Base-by-base conservation (phyloP, 352 stramenopile species). In the Pythium dissimile region DNA sequence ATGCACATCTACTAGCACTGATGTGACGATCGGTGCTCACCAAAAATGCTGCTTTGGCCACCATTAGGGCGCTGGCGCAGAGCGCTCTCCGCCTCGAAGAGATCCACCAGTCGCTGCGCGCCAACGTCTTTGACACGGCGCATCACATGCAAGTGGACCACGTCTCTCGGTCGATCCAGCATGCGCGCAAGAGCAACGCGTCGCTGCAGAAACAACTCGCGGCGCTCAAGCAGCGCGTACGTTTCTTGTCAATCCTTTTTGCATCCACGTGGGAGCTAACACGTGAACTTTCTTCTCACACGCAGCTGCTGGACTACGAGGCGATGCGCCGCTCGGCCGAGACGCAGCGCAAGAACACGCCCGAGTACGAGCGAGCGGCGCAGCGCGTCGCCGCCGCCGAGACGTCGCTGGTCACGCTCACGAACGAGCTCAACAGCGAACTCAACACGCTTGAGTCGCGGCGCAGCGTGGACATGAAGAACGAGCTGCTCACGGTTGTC, bases 401-500 rank as follows among this genome's bases (percentile, higher is more conserved):
- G 28, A 60, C 72, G 6, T 68, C 73, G 16, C 64, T 92, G 15
- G 68, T 84, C 6, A 28, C 59, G 8, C 62, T 84, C 9, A 86
- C 80, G 30, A 77, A 74, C 62, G 80, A 75, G 31, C 78, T 92
- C 43, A 85, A 92, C 55, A 51, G 45, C 15, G 78, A 88, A 47
- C 69, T 92, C 49, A 84, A 74, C 42, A 73, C 71, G 3, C 67
- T 92, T 10, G 78, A 92, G 31, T 50, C 66, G 35, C 76, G 77
- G 30, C 77, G 83, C 27, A 69, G 81, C 47, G 62, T 72, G 21
- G 77, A 88, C 52, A 77, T 92, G 52, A 86, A 85, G 64, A 90
- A 92, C 63, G 80, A 92, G 46, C 67, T 92, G 31, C 77, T 90
- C 39, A 84, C 80, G 1, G 70, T 92, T 35, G 72, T 90, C 10